Evolutionary conservation across 768 basidiomycete species (phyloP).

Genomic region (Auricularia heimuer): DNA sequence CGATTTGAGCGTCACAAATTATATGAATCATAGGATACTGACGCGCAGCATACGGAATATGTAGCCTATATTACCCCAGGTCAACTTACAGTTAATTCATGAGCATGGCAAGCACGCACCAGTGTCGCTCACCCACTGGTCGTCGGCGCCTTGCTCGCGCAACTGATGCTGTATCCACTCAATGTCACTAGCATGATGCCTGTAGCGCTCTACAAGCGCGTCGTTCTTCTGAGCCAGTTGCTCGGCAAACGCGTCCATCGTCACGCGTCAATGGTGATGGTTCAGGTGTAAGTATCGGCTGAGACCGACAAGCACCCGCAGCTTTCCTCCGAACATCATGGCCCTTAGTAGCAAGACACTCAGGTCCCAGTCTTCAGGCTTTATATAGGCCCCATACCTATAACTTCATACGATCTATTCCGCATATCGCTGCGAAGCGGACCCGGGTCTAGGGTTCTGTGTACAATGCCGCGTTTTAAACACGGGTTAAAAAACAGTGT

Average conservation of each 20-base stretch:
- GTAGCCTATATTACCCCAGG: not conserved
- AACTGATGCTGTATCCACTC: not conserved
- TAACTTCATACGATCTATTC: too few species aligned
- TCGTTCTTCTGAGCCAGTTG: not conserved
- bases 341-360: not conserved
- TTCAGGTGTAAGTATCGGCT: not conserved
- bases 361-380: too few species aligned
- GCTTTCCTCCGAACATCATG: not conserved
- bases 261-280: not conserved
- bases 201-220: not conserved
- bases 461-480: too few species aligned
- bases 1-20: not conserved
- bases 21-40: not conserved
- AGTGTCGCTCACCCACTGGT: not conserved
- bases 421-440: too few species aligned
- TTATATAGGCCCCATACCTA: too few species aligned
- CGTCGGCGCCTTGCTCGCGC: not conserved
- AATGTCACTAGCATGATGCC: not conserved
- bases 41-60: not conserved
- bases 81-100: not conserved
- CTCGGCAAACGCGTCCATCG: not conserved
- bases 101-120: not conserved
- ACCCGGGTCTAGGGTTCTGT: too few species aligned
- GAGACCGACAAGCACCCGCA: not conserved
- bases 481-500: too few species aligned